Conservation (phyloP, 2,329 filamentous ascomycete species). For the Talaromyces sp. region DNA sequence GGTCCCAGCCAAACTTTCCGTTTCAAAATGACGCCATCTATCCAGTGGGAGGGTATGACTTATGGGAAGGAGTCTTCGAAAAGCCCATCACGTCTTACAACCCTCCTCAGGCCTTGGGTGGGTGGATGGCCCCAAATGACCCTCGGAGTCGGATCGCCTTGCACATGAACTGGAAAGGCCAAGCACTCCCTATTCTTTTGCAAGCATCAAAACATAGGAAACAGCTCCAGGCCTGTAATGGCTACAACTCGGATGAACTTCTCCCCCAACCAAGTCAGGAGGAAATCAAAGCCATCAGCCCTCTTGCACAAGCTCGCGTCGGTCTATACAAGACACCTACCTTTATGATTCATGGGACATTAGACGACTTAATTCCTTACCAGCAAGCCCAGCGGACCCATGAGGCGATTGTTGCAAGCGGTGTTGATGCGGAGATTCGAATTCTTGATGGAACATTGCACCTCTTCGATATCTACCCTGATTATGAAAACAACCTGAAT, state of each 20-base stretch:
- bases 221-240: not conserved
- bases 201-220: not conserved
- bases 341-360: not conserved
- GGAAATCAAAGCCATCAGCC: not conserved
- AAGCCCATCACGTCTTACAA: not conserved
- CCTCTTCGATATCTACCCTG: too few relatives aligned
- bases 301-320: not conserved
- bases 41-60: not conserved
- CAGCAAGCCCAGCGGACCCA: not conserved
- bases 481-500: too few relatives aligned
- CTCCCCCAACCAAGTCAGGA: not conserved
- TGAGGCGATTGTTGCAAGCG: not conserved
- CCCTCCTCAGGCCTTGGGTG: not conserved
- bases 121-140: not conserved
- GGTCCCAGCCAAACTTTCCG: not conserved
- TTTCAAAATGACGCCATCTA: not conserved
- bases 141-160: not conserved
- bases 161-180: not conserved
- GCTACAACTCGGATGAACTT: not conserved
- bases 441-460: too few relatives aligned
- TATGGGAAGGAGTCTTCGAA: not conserved
- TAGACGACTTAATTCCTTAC: not conserved
- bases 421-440: too few relatives aligned
- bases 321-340: not conserved
- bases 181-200: not conserved